These are phyloP conservation scores for Pseudonitzschia multistriata DNA, from an alignment of 108 stramenopile species.

Conservation along the genomic window DNA sequence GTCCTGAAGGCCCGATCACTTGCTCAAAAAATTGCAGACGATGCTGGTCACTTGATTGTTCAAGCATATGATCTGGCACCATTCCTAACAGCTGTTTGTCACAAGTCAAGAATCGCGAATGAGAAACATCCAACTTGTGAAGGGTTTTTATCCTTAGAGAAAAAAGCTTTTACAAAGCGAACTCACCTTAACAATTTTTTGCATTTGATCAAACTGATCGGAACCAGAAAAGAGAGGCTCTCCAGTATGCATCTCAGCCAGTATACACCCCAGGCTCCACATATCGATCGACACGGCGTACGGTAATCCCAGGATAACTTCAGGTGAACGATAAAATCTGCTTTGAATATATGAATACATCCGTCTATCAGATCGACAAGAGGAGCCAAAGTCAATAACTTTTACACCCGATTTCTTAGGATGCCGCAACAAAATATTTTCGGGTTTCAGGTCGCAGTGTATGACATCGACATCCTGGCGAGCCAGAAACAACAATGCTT, in stretches of 20 bases:
- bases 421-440: constrained; percentile 95
- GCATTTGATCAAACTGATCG: constrained; percentile 97
- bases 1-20: constrained; percentile 40
- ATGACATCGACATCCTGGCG: constrained; percentile 91
- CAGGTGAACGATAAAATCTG: constrained; percentile 97
- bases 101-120: background rate
- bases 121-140: background rate
- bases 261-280: constrained; percentile 98
- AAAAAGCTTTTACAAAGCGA: background rate
- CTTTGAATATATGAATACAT: constrained; percentile 99
- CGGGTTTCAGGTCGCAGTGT: constrained; percentile 99
- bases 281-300: constrained; percentile 97
- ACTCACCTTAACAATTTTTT: constrained; percentile 90
- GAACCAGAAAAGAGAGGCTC: constrained; percentile 96
- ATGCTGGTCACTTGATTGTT: constrained; percentile 67
- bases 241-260: constrained; percentile 99
- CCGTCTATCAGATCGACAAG: constrained; percentile 84
- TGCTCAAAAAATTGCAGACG: constrained; percentile 77
- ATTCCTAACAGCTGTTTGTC: constrained; percentile 77
- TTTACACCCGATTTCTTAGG: constrained; percentile 95
- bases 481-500: constrained; percentile 87
- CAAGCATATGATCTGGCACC: constrained; percentile 78
- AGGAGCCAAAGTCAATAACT: constrained; percentile 97
- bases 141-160: background rate
- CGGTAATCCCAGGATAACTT: constrained; percentile 96